Evolutionary conservation across 176 grass and related monocot species (phyloP).

Genomic region (Hyparrhenia diplandra): DNA sequence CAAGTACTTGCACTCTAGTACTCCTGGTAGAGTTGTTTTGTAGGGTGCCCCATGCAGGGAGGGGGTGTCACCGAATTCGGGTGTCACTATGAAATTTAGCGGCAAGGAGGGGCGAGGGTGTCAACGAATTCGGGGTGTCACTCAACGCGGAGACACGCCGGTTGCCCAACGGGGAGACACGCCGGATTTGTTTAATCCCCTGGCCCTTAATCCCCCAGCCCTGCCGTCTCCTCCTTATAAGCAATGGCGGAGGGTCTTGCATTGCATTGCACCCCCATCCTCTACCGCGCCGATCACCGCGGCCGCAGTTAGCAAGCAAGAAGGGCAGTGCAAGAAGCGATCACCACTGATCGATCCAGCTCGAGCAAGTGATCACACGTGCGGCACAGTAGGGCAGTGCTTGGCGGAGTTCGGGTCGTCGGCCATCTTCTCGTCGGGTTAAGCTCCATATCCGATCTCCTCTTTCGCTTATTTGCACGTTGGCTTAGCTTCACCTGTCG

Average conservation of each 20-base stretch:
- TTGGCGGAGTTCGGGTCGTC: not conserved
- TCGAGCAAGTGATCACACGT: not conserved
- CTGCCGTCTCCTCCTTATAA: conserved; percentile 59
- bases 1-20: not conserved
- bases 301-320: not conserved
- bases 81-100: conserved; percentile 34
- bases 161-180: conserved; percentile 57
- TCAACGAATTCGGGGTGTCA: no score
- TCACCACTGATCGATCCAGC: not conserved
- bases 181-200: conserved; percentile 41
- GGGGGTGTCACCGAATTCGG: not conserved
- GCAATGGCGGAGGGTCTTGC: conserved; percentile 33
- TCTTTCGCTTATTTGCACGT: no score
- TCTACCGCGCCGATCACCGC: conserved; percentile 21
- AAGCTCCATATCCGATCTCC: no score
- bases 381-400: not conserved
- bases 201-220: conserved; percentile 46
- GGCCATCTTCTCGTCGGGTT: no score
- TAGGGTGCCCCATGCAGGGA: conserved; percentile 1
- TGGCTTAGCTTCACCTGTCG: no score
- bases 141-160: no score
- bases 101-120: conserved; percentile 5
- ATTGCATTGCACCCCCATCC: conserved; percentile 33
- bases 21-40: not conserved
- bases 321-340: not conserved